Evolutionary conservation across 2,329 filamentous ascomycete species (phyloP), one percentile per base, ranked within the genome.

Genomic region (Penicillium sp.): DNA sequence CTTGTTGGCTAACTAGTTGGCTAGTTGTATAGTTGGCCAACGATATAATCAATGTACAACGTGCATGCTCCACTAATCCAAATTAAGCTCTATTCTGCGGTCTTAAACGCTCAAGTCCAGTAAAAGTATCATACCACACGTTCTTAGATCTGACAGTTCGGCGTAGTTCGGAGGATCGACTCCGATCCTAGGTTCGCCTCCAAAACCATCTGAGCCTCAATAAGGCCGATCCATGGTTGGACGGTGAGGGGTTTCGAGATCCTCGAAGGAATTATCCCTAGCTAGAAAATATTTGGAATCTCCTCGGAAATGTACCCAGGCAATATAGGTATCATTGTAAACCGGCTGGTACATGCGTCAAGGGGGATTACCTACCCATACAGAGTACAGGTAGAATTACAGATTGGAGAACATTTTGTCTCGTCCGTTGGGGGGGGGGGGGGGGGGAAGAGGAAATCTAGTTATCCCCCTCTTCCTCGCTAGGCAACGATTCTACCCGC

Each of bases 401-500:
- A 46, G 31, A 44, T n/a, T 46, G 51, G n/a, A 25, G 25, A 38
- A n/a, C 5, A 15, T 31, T 36, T 36, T 39, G 13, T 43, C 11
- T 55, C 40, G 47, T 38, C 27, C 39, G 39, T 52, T 27, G 39
- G 41, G 63, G 61, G 56, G 62, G 56, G 40, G 25, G 40, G 23
- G 39, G 41, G 63, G 61, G 56, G 62, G 56, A 50, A 33, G 40
- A 31, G 27, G 48, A 21, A n/a, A 25, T 11, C 54, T 57, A 33
- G 5, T 0, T 13, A 33, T 33, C 60, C 50, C 50, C 44, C 46
- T 19, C 31, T 19, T 45, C 40, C 9, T 55, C 36, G 40, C 13
- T 50, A 51, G 40, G 46, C 25, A 43, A 55, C 38, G 52, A 29
- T 38, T 9, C 21, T 52, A 15, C 19, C 49, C 31, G 19, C 19